Base-by-base conservation (phyloP, 2,329 filamentous ascomycete genomes). In the Calonectria naviculata region DNA sequence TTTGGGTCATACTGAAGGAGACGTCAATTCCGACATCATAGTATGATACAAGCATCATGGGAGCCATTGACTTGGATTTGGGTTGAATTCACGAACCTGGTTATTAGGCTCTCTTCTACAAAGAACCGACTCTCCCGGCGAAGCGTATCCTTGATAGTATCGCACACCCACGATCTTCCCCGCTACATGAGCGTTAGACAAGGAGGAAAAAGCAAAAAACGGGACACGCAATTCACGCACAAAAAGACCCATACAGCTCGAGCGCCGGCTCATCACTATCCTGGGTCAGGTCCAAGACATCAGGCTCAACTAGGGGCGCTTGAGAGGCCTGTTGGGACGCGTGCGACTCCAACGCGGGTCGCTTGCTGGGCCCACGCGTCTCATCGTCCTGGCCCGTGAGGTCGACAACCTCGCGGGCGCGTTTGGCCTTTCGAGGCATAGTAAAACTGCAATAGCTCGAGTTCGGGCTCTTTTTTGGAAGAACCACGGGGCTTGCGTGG, bases 101-200 rank as follows among this genome's bases (percentile, higher is more conserved):
- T 96, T 96, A 1, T 82, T 78, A 2, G 93, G 92, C 78, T 96
- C 92, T 78, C 94, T 86, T 41, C 84, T 85, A 65, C 93, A 84
- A 56, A 92, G 81, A 3, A 94, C 90, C 65, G 88, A 85, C 79
- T 94, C 92, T 28, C 91, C 91, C 2, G 85, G 75, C 9, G 87
- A 91, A 17, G 92, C 92, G 74, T 87, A 85, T 1, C 92, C 92
- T 66, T 81, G 82, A 80, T 94, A 94, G 79, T 90, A 93, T 52
- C 84, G 87, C 76, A 78, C 88, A 8, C 87, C 87, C 3, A 89
- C 87, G 70, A 89, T 85, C 74, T 88, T 89, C 44, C 80, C 83
- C 60, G 84, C 86, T 87, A 6, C n/a, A 54, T 31, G 17, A 29
- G 44, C n/a, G 47, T 79, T 28, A 79, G 58, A 34, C 41, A 41